phyloP scores from a whole-genome alignment of 768 basidiomycete genomes.

The Sutorius australiensis region DNA sequence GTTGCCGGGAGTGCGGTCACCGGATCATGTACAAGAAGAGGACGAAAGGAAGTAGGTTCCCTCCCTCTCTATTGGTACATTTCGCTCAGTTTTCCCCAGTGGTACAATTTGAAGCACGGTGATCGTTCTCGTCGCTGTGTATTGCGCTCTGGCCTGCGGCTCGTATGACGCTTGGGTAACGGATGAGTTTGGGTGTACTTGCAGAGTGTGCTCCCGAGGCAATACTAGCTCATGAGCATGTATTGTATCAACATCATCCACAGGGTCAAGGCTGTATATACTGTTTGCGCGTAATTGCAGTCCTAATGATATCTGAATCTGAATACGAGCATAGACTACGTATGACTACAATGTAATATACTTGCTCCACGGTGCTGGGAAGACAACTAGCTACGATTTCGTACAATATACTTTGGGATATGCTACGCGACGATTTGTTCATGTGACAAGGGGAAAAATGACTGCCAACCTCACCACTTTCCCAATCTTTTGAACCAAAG shows the following conservation, averaged over 20 bases:
- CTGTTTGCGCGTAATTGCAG: not conserved
- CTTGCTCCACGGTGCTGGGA: not conserved
- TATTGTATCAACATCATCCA: not conserved
- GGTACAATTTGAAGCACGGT: slow-evolving; percentile 35
- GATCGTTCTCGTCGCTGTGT: slow-evolving; percentile 2
- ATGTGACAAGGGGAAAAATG: not conserved
- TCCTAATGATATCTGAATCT: slow-evolving; percentile 8
- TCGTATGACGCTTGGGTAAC: not conserved
- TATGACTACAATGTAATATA: slow-evolving; percentile 10
- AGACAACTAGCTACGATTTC: slow-evolving; percentile 1
- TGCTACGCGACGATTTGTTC: not conserved
- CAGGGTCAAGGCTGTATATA: not conserved
- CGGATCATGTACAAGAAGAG: slow-evolving; percentile 99
- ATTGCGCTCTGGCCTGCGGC: not conserved
- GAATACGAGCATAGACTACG: slow-evolving; percentile 21
- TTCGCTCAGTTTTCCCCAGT: slow-evolving; percentile 17
- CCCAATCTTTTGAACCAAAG: slow-evolving; percentile 45
- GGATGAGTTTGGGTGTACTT: not conserved
- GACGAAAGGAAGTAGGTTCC: slow-evolving; percentile 82
- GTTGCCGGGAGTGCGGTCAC: slow-evolving; percentile 95
- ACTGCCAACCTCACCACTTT: slow-evolving; percentile 35
- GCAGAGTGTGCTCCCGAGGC: not conserved
- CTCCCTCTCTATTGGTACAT: not conserved
- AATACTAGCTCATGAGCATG: not conserved
- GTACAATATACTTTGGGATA: slow-evolving; percentile 7